Percentiles rank a stretch among this genome's conserved stretches.
Evolutionary conservation across 1,284 basidiomycete genomes (phyloP).

Genomic region (Microbotryomycetes sp.): DNA sequence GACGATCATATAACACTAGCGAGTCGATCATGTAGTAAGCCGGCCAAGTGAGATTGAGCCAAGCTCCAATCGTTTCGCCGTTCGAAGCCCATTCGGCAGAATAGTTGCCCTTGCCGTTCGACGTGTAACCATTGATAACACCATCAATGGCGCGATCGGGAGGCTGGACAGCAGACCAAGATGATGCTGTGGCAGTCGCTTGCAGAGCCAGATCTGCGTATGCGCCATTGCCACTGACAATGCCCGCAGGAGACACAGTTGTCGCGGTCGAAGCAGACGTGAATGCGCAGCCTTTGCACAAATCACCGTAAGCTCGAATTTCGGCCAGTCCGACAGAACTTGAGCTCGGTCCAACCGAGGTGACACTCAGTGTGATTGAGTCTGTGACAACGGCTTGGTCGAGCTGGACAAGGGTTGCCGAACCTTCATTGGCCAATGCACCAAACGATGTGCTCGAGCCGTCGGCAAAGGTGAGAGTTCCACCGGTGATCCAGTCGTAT

Average conservation of each 20-base stretch:
- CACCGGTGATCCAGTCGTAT: constrained; percentile 26
- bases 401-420: constrained; percentile 20
- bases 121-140: constrained; percentile 19
- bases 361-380: constrained; percentile 22
- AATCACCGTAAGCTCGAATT: constrained; percentile 23
- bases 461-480: constrained; percentile 19
- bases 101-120: constrained; percentile 8
- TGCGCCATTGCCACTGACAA: neutral
- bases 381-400: constrained; percentile 9
- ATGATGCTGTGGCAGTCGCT: constrained; percentile 10
- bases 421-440: constrained; percentile 24
- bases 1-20: constrained; percentile 14
- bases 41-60: constrained; percentile 19
- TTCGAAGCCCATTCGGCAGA: constrained; percentile 25
- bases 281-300: constrained; percentile 9
- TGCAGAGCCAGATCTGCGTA: constrained; percentile 9
- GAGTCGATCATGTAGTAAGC: constrained; percentile 9
- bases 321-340: constrained; percentile 27
- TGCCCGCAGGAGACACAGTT: constrained; percentile 7
- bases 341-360: constrained; percentile 4
- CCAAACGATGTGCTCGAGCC: constrained; percentile 10
- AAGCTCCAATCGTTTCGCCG: constrained; percentile 13
- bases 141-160: constrained; percentile 25
- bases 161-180: constrained; percentile 4
- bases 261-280: neutral